Conservation (phyloP, 768 basidiomycete species). For the Postia placenta region DNA sequence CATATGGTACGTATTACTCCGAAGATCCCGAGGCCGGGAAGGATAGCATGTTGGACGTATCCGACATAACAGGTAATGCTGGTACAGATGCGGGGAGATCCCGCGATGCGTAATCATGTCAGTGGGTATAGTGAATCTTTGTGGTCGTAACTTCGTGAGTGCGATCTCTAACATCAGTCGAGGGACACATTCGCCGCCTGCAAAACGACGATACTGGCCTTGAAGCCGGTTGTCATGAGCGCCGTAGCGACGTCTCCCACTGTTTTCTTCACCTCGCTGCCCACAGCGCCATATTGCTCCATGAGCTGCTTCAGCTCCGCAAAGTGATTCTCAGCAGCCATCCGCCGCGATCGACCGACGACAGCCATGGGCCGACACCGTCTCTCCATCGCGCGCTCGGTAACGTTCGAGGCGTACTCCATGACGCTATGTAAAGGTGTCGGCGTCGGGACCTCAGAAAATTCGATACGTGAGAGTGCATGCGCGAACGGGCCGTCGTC, state of each 20-base stretch:
- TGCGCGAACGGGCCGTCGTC: constrained; percentile 13
- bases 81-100: background rate
- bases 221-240: constrained; percentile 57
- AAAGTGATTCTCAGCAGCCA: constrained; percentile 66
- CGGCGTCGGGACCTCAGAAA: constrained; percentile 49
- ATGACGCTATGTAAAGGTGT: constrained; percentile 53
- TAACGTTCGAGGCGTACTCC: constrained; percentile 31
- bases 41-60: background rate
- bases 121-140: background rate
- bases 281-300: constrained; percentile 47
- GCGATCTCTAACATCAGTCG: background rate
- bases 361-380: constrained; percentile 52
- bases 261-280: constrained; percentile 68
- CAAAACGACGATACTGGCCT: constrained; percentile 59
- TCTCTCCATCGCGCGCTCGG: constrained; percentile 9
- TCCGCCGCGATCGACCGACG: constrained; percentile 66
- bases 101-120: background rate
- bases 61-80: background rate
- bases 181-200: constrained; percentile 37
- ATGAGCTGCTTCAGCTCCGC: constrained; percentile 64
- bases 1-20: background rate
- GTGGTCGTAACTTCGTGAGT: background rate
- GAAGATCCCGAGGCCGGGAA: background rate
- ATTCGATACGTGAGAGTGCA: constrained; percentile 55
- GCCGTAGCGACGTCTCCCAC: constrained; percentile 81